Conservation (phyloP, 495 filamentous ascomycete genomes). For the Aspergillus heteromorphus region DNA sequence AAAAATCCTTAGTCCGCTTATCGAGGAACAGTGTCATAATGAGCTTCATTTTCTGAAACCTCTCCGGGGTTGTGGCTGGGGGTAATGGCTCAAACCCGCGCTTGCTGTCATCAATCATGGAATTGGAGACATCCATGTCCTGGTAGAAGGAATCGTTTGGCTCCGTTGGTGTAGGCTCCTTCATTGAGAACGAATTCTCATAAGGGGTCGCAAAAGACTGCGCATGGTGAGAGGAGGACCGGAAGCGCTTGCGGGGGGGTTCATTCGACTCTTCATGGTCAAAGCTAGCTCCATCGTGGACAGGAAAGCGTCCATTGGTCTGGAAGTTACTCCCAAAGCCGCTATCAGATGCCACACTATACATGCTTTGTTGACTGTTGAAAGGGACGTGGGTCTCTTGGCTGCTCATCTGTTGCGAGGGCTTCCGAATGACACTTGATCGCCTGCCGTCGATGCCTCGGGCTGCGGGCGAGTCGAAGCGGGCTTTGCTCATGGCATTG, state of each 20-base stretch:
- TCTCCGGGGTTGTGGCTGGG: constrained; percentile 57
- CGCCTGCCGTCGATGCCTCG: constrained; percentile 48
- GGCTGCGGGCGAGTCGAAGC: constrained; percentile 81
- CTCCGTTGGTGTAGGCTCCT: constrained; percentile 70
- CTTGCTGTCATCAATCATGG: constrained; percentile 48
- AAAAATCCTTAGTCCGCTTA: constrained; percentile 56
- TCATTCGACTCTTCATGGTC: constrained; percentile 57
- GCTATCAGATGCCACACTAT: constrained; percentile 55
- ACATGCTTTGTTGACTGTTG: constrained; percentile 65
- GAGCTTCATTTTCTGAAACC: constrained; percentile 68
- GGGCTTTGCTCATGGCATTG: constrained; percentile 90
- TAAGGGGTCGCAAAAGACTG: constrained; percentile 33
- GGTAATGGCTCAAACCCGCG: constrained; percentile 65
- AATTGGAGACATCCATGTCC: constrained; percentile 49
- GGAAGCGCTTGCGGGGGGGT: constrained; percentile 79
- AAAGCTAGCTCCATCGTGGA: constrained; percentile 43
- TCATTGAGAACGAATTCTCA: constrained; percentile 40
- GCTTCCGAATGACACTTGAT: constrained; percentile 42
- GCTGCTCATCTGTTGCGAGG: constrained; percentile 58
- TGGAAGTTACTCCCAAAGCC: constrained; percentile 54
- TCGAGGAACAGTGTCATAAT: constrained; percentile 88
- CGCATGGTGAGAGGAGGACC: constrained; percentile 47
- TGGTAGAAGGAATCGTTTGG: constrained; percentile 79
- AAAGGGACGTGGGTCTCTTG: constrained; percentile 54
- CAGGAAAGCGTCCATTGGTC: constrained; percentile 30